Evolutionary conservation across 2,329 filamentous ascomycete species (phyloP).

Genomic region (Cladophialophora exuberans): DNA sequence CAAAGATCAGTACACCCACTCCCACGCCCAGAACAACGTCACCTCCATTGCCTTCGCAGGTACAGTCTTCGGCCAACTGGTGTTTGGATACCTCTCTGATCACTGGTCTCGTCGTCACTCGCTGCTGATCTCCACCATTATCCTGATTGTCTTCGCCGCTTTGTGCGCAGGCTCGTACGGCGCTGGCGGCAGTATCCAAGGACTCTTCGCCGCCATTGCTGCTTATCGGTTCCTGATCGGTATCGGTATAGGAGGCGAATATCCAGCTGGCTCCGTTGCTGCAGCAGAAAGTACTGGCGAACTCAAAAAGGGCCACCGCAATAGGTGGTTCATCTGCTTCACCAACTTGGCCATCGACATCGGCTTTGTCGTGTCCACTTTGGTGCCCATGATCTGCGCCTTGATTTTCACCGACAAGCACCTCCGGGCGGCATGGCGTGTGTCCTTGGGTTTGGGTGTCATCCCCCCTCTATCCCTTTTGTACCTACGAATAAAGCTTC

Average conservation of each 20-base stretch:
- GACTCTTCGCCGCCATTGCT: conserved; percentile 76
- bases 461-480: conserved; percentile 76
- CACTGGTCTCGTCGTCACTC: conserved; percentile 84
- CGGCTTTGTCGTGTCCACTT: conserved; percentile 78
- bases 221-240: conserved; percentile 84
- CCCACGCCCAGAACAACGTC: conserved; percentile 72
- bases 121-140: conserved; percentile 77
- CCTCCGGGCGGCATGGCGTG: conserved; percentile 77
- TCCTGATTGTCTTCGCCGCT: conserved; percentile 83
- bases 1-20: conserved; percentile 67
- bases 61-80: conserved; percentile 74
- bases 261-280: conserved; percentile 70
- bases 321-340: conserved; percentile 89
- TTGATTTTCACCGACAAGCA: conserved; percentile 64
- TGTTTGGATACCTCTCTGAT: conserved; percentile 81
- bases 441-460: conserved; percentile 75
- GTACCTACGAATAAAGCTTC: conserved; percentile 70
- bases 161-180: conserved; percentile 78
- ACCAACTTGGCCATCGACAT: conserved; percentile 87
- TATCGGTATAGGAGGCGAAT: conserved; percentile 72
- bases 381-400: conserved; percentile 72
- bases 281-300: conserved; percentile 84
- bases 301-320: conserved; percentile 77
- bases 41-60: conserved; percentile 83
- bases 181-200: conserved; percentile 66